Base-by-base conservation (phyloP, 1,139 yeast species). In the Yamadazyma sp. region DNA sequence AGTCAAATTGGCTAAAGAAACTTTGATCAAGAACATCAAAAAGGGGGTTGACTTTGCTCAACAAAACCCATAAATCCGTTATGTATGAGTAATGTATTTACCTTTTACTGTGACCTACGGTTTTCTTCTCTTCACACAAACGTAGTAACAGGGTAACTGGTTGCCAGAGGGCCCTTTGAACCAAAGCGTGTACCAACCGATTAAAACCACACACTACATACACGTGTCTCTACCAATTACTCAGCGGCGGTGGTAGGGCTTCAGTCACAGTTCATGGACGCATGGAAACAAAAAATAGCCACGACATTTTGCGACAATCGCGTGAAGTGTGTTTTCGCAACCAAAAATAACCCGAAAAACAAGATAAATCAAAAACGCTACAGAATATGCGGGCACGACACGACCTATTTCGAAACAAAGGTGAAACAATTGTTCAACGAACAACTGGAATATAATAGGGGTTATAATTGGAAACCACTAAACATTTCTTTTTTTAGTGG, bases 41-140 rank as follows among this genome's bases (percentile, higher is more conserved):
- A 79, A 79, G 69, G 85, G 85, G 66, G 75, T 69, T 49, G 74
- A 66, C 40, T 79, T 80, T 51, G 75, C 76, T 52, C 58, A 65
- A 56, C 75, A 70, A 62, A 72, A 71, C 73, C 77, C 77, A 62
- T 71, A 69, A 55, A 40, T 27, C 4, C 7, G 5, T 20, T 20
- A 8, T 20, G 8, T 20, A 20, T 20, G 22, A 20, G 8, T 20
- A 20, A 24, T n/a, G 11, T 24, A 24, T 24, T 24, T 24, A 24
- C 5, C 27, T 24, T 11, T 24, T 22, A n/a, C n/a, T n/a, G n/a
- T n/a, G n/a, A n/a, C n/a, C n/a, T n/a, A n/a, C n/a, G n/a, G n/a
- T n/a, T n/a, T n/a, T n/a, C n/a, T n/a, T n/a, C n/a, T n/a, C n/a
- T n/a, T n/a, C n/a, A n/a, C n/a, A n/a, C n/a, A n/a, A n/a, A n/a